These are phyloP conservation scores for Tetrastigma voinierianum DNA, from an alignment of 164 flowering plant genomes.

Conservation along the genomic window DNA sequence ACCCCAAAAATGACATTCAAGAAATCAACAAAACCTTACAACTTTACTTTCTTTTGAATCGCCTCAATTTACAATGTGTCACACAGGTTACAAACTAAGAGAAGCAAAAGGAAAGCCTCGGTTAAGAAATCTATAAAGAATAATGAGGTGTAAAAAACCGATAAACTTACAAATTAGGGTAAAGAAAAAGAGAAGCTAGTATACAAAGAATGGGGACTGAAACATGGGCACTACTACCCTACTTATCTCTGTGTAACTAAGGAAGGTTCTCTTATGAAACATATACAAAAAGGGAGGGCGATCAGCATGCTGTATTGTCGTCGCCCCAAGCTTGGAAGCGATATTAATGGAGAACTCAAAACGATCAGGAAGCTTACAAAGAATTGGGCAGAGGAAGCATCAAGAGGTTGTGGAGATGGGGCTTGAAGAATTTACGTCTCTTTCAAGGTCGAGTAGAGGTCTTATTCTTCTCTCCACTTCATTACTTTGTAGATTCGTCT, in stretches of 20 bases:
- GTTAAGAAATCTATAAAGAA: slow-evolving; percentile 20
- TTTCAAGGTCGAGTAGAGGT: slow-evolving; percentile 58
- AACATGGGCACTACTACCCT: slow-evolving; percentile 24
- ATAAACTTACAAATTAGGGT: slow-evolving; percentile 14
- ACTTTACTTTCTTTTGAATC: slow-evolving; percentile 9
- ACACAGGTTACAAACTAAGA: slow-evolving; percentile 23
- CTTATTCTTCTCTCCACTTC: slow-evolving; percentile 75
- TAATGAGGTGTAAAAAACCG: slow-evolving; percentile 13
- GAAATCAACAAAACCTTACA: slow-evolving; percentile 8
- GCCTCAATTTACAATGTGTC: slow-evolving; percentile 34
- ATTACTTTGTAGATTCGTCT: slow-evolving; percentile 45
- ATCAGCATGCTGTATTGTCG: slow-evolving; percentile 17
- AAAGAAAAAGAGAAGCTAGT: slow-evolving; percentile 24
- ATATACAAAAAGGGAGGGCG: slow-evolving; percentile 43
- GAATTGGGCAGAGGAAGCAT: slow-evolving; percentile 28
- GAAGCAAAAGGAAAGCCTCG: slow-evolving; percentile 2
- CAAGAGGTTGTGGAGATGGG: slow-evolving; percentile 7
- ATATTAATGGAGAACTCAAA: slow-evolving; percentile 23
- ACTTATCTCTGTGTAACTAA: slow-evolving; percentile 26
- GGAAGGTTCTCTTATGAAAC: slow-evolving; percentile 24
- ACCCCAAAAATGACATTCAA: not conserved
- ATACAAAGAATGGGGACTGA: slow-evolving; percentile 46
- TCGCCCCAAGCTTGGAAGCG: slow-evolving; percentile 22
- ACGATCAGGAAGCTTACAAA: slow-evolving; percentile 18
- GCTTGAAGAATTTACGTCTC: slow-evolving; percentile 20